These are phyloP conservation scores for Acanthamoeba healyi DNA, from an alignment of 208 protist genomes.

Conservation along the genomic window DNA sequence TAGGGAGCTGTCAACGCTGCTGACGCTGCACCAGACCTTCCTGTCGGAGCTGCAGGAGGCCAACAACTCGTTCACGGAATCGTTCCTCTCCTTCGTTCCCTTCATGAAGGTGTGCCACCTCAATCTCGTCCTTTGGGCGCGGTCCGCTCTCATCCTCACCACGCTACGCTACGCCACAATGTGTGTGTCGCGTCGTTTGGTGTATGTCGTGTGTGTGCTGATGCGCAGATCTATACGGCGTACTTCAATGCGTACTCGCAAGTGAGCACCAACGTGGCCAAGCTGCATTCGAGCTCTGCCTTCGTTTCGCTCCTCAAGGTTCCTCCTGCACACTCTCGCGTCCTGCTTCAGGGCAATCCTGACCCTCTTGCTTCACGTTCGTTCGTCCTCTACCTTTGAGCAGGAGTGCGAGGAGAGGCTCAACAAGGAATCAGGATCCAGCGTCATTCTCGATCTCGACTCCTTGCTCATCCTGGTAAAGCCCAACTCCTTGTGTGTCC, in stretches of 20 bases:
- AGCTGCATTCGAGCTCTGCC: not conserved
- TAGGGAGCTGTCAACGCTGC: constrained; percentile 43
- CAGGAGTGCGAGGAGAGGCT: constrained; percentile 49
- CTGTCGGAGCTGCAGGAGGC: constrained; percentile 49
- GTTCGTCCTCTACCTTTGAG: too few species aligned
- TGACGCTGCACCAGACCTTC: constrained; percentile 56
- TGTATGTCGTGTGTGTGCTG: too few species aligned
- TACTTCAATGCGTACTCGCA: constrained; percentile 29
- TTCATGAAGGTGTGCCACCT: constrained; percentile 53
- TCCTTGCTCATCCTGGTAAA: constrained; percentile 43
- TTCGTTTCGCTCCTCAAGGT: constrained; percentile 41
- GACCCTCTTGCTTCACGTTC: too few species aligned
- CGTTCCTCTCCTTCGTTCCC: constrained; percentile 14
- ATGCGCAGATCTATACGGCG: constrained; percentile 10
- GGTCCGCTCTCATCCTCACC: too few species aligned
- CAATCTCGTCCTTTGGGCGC: too few species aligned
- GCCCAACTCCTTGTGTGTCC: too few species aligned
- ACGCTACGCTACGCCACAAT: too few species aligned
- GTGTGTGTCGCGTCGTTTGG: too few species aligned
- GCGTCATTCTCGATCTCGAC: constrained; percentile 52
- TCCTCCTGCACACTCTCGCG: not conserved
- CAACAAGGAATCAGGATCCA: not conserved
- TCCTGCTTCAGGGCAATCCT: not conserved
- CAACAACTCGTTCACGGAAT: not conserved
- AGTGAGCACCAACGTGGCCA: constrained; percentile 17